Base-by-base conservation (phyloP, 805 yeast genomes). In the Citeromyces matritensis region DNA sequence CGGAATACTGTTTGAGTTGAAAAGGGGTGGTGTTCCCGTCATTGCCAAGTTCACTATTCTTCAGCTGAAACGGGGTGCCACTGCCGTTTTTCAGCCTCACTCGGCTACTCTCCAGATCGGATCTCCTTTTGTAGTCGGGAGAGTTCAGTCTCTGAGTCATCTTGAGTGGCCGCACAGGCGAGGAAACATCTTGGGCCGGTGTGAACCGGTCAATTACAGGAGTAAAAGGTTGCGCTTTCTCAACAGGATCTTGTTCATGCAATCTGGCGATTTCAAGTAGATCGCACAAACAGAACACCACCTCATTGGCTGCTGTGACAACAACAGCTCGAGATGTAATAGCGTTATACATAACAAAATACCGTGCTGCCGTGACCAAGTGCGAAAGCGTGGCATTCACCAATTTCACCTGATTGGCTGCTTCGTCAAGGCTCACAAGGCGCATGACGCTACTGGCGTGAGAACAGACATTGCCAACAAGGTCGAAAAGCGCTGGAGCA, bases 291-390 rank as follows among this genome's bases (percentile, higher is more conserved):
- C 76, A 55, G 45, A 74, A 76, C 6, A 76, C 63, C 24, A 85
- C 56, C 44, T 85, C 95, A 28, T 80, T 67, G 7, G 82, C 55
- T 0, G 96, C 76, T 14, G 84, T 68, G 51, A 83, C 78, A 12
- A 85, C 64, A 2, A 84, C 65, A 13, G 78, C 55, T 33, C 63
- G 65, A 1, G 95, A 95, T 34, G 83, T 53, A 3, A 81, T 44
- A n/a, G 64, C 61, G 4, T 66, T 58, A 41, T 79, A 76, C 8
- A 73, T 55, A 1, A 80, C 69, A 49, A 60, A 79, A 45, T 83
- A 82, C 43, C 95, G 64, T 1, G 86, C 69, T 1, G 84, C 65
- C 3, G 94, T 74, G 27, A 88, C 70, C 1, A 75, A 68, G 51
- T 79, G 84, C 11, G 85, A 71, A 15, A 80, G 66, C 1, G 88